Percentiles rank a stretch among this genome's conserved stretches.
phyloP scores from a whole-genome alignment of 768 basidiomycete genomes.

The Panaeolus papilionaceus region DNA sequence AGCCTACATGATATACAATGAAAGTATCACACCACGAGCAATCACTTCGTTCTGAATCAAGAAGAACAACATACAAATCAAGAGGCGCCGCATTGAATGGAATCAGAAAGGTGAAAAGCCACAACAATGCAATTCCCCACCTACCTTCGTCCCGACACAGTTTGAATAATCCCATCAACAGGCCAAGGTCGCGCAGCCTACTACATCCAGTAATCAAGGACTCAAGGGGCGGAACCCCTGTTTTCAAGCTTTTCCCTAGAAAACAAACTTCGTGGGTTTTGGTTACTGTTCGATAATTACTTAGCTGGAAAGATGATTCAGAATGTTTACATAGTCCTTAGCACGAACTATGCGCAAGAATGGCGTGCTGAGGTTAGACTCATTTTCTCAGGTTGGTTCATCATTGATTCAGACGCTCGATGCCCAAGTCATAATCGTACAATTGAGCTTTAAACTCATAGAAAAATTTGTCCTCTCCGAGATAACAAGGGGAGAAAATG shows the following conservation, averaged over 20 bases:
- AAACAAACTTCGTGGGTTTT: too few species aligned
- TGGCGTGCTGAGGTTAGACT: conserved; percentile 2
- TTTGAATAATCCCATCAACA: neutral
- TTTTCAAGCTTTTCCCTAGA: neutral
- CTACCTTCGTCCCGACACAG: neutral
- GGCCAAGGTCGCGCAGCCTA: neutral
- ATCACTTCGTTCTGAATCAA: neutral
- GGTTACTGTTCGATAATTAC: too few species aligned
- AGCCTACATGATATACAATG: neutral
- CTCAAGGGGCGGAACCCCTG: neutral
- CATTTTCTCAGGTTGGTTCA: neutral
- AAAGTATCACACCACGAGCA: neutral
- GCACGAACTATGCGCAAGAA: neutral
- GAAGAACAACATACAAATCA: conserved; percentile 6
- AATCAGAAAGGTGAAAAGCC: neutral
- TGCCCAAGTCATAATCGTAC: neutral
- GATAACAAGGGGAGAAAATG: neutral
- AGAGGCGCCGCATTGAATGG: conserved; percentile 2
- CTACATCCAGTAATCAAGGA: neutral
- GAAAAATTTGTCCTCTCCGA: neutral
- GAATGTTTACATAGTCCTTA: neutral
- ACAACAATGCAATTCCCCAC: conserved; percentile 8
- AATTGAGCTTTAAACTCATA: neutral
- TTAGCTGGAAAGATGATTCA: too few species aligned
- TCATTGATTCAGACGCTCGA: neutral